phyloP scores from a whole-genome alignment of 495 filamentous ascomycete species.

The Tuber brumale region DNA sequence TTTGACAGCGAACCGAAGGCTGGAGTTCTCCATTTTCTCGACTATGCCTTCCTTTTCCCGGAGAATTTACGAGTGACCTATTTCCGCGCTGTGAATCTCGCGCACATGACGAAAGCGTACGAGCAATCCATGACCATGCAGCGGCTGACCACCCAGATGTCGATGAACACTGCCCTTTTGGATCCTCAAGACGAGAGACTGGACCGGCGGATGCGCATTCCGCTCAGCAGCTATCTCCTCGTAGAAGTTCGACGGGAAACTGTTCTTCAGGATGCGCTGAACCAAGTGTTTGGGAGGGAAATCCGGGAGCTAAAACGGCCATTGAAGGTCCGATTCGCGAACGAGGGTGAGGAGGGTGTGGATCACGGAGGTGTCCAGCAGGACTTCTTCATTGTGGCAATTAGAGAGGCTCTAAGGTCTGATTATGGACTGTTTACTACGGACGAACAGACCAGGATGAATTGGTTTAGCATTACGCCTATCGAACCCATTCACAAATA shows the following conservation, averaged over 20 bases:
- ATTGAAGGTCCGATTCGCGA: constrained; percentile 78
- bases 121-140: constrained; percentile 62
- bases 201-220: constrained; percentile 55
- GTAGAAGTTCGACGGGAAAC: constrained; percentile 65
- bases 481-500: constrained; percentile 79
- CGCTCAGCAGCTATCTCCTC: constrained; percentile 65
- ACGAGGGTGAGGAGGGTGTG: constrained; percentile 78
- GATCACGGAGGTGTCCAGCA: constrained; percentile 93
- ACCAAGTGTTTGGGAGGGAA: constrained; percentile 82
- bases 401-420: constrained; percentile 68
- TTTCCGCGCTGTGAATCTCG: constrained; percentile 83
- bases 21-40: constrained; percentile 63
- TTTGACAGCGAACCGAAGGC: constrained; percentile 49
- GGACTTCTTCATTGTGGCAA: constrained; percentile 82
- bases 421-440: constrained; percentile 71
- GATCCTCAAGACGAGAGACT: constrained; percentile 46
- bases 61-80: constrained; percentile 67
- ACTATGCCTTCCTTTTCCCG: constrained; percentile 74
- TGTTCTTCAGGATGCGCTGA: constrained; percentile 69
- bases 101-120: constrained; percentile 68
- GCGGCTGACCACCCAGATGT: constrained; percentile 56
- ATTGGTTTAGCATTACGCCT: constrained; percentile 80
- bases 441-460: constrained; percentile 64
- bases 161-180: constrained; percentile 46
- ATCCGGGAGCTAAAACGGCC: constrained; percentile 74